Evolutionary conservation across 2,329 filamentous ascomycete genomes (phyloP), one percentile per base, ranked within the genome.

Genomic region (Onygenales sp.): DNA sequence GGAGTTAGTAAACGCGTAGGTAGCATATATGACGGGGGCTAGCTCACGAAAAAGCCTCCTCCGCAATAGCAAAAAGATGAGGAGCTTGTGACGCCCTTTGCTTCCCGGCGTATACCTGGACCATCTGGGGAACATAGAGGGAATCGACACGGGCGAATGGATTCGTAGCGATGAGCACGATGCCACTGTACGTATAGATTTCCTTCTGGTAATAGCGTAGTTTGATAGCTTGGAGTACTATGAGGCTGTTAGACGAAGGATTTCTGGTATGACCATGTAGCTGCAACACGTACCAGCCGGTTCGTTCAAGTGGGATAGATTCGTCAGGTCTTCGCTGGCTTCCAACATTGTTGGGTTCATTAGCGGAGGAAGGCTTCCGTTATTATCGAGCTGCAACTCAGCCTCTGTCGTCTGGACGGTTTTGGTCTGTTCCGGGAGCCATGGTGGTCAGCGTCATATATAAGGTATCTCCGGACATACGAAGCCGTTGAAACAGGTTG

Each of bases 281-380:
- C 52, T 36, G 37, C 44, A 55, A 13, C 27, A 63, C 78, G 62
- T 84, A 95, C 90, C 91, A 70, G 93, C 93, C 67, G 93, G 93
- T 72, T 98, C 93, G 75, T 98, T 98, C 58, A 98, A 76, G 82
- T 98, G 91, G 62, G 93, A 98, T 61, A 98, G 73, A 70, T 95
- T 97, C 59, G 93, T 98, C 64, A 98, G 75, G 72, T 98, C 93
- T 74, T 98, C 93, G 75, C 91, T 96, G 62, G 93, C 93, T 80
- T 98, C 93, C 61, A 98, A 86, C 83, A 97, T 94, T 51, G 92
- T 82, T 61, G 93, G 93, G 71, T 98, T 98, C 90, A 97, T 97
- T 63, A 98, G 74, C 49, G 93, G 93, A 47, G 93, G 93, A 58
- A 98, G 78, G 54, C 83, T 83, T 51, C 85, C 75, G 72, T 91